phyloP scores from a whole-genome alignment of 495 filamentous ascomycete species.

The Pseudomonodictys pantanalensis region DNA sequence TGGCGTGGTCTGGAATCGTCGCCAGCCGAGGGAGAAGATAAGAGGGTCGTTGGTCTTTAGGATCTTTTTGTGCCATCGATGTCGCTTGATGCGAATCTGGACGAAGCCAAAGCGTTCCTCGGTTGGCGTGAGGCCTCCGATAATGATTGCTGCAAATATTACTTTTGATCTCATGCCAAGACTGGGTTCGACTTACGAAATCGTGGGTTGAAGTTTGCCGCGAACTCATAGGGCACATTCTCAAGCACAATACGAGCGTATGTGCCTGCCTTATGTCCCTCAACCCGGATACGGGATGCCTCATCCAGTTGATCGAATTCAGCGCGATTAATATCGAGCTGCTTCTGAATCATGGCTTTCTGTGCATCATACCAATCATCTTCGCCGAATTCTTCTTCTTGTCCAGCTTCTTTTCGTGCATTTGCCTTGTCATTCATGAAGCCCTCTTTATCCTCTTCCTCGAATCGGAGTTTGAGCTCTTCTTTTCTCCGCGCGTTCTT shows the following conservation, averaged over 20 bases:
- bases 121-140: constrained; percentile 84
- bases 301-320: constrained; percentile 87
- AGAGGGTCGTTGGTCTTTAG: constrained; percentile 95
- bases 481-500: constrained; percentile 89
- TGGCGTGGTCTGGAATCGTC: constrained; percentile 86
- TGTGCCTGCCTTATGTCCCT: constrained; percentile 88
- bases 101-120: constrained; percentile 95
- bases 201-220: constrained; percentile 77
- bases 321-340: constrained; percentile 87
- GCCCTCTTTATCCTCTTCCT: constrained; percentile 94
- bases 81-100: constrained; percentile 91
- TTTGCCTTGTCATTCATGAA: constrained; percentile 81
- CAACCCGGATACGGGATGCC: constrained; percentile 70
- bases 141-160: too few relatives aligned
- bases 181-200: too few relatives aligned
- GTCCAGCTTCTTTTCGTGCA: constrained; percentile 58
- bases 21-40: constrained; percentile 97
- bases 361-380: constrained; percentile 98
- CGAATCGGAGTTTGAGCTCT: constrained; percentile 88
- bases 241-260: constrained; percentile 89
- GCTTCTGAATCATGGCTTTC: constrained; percentile 91
- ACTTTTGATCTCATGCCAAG: too few relatives aligned
- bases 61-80: constrained; percentile 99
- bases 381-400: constrained; percentile 80
- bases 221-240: constrained; percentile 86